phyloP scores from a whole-genome alignment of 1,139 yeast species.

The Protomyces pachydermus region DNA sequence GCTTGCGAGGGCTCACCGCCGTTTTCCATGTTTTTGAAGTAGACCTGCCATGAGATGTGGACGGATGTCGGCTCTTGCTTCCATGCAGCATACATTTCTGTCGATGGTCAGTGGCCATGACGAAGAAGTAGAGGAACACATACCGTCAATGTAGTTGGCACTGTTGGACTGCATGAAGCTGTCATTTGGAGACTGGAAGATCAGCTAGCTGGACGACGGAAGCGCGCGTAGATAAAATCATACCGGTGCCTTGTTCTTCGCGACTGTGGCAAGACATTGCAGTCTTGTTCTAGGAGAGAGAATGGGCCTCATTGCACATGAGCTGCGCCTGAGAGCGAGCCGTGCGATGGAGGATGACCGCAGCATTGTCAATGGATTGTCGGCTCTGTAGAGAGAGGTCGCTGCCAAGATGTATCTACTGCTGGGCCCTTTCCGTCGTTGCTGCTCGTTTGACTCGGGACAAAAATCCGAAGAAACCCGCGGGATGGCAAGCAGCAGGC shows the following conservation, averaged over 20 bases:
- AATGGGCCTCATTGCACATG: not conserved
- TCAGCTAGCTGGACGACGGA: not conserved
- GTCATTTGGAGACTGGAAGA: slow-evolving; percentile 8
- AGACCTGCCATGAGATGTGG: slow-evolving; percentile 92
- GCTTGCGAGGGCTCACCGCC: slow-evolving; percentile 68
- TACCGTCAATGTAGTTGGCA: slow-evolving; percentile 82
- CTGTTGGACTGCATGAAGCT: slow-evolving; percentile 72
- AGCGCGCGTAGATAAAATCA: not conserved
- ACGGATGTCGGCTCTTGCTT: slow-evolving; percentile 81
- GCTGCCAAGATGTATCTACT: too few species aligned
- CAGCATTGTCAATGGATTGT: not conserved
- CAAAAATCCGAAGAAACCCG: too few species aligned
- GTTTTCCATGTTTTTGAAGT: slow-evolving; percentile 81
- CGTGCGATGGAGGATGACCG: not conserved
- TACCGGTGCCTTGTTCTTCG: slow-evolving; percentile 20
- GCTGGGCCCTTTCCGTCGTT: too few species aligned
- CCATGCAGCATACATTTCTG: slow-evolving; percentile 90
- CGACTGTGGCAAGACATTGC: slow-evolving; percentile 13
- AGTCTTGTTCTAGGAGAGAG: not conserved
- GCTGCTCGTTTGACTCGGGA: too few species aligned
- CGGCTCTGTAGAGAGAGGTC: too few species aligned
- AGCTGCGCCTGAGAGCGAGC: not conserved
- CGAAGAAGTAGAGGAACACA: not conserved
- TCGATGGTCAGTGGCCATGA: not conserved
- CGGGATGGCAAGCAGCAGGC: too few species aligned